phyloP scores from a whole-genome alignment of 2,329 filamentous ascomycete genomes.

The Myotisia sp. region DNA sequence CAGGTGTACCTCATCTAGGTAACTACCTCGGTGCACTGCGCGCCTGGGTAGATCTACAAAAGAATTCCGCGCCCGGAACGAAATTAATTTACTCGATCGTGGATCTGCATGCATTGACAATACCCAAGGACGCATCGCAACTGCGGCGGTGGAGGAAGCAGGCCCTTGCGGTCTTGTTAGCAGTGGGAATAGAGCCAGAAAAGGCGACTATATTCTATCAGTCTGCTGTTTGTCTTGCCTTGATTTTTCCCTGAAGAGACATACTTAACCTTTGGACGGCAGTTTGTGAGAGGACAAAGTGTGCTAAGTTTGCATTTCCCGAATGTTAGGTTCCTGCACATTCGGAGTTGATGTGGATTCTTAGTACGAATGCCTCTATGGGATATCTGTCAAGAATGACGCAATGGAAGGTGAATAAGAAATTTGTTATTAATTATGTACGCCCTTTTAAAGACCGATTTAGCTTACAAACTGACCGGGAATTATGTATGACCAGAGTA shows the following conservation, averaged over 20 bases:
- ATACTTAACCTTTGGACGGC: not conserved
- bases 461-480: not conserved
- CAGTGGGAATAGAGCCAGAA: slow-evolving; percentile 68
- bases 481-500: slow-evolving; percentile 42
- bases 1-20: slow-evolving; percentile 80
- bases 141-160: slow-evolving; percentile 56
- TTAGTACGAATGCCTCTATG: slow-evolving; percentile 80
- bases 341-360: slow-evolving; percentile 89
- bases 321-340: slow-evolving; percentile 66
- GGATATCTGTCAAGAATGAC: slow-evolving; percentile 98
- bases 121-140: slow-evolving; percentile 49
- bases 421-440: not conserved
- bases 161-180: slow-evolving; percentile 64
- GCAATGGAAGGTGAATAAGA: slow-evolving; percentile 86
- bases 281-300: not conserved
- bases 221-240: slow-evolving; percentile 44
- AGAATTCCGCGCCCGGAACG: slow-evolving; percentile 36
- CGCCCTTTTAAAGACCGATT: slow-evolving; percentile 9
- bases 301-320: slow-evolving; percentile 3
- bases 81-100: slow-evolving; percentile 75
- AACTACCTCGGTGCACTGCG: slow-evolving; percentile 87
- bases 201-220: slow-evolving; percentile 71
- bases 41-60: slow-evolving; percentile 72
- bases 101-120: slow-evolving; percentile 84
- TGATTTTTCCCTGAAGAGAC: not conserved